phyloP scores from a whole-genome alignment of 495 filamentous ascomycete genomes.

The Xylaria flabelliformis region DNA sequence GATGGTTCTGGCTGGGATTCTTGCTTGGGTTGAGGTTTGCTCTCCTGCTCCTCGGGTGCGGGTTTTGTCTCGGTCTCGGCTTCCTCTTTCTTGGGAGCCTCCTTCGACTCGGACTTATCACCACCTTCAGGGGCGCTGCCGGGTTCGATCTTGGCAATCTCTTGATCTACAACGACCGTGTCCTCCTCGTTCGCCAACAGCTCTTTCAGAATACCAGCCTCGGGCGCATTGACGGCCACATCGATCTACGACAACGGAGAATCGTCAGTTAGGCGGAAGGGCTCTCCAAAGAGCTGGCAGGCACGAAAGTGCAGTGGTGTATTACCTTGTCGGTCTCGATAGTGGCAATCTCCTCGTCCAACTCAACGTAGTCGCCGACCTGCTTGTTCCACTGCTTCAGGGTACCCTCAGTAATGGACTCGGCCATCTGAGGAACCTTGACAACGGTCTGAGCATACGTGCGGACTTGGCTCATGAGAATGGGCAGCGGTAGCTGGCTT shows the following conservation, averaged over 20 bases:
- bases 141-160: constrained; percentile 81
- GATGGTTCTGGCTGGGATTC: constrained; percentile 42
- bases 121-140: constrained; percentile 67
- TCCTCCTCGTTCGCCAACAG: constrained; percentile 93
- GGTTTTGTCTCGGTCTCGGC: constrained; percentile 61
- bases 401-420: constrained; percentile 98
- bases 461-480: constrained; percentile 58
- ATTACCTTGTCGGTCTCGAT: constrained; percentile 99
- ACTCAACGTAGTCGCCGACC: constrained; percentile 92
- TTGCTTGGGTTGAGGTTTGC: constrained; percentile 46
- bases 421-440: constrained; percentile 97
- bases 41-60: constrained; percentile 58
- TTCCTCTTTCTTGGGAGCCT: constrained; percentile 62
- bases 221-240: constrained; percentile 92
- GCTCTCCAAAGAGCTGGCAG: neutral
- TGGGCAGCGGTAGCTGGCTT: constrained; percentile 43
- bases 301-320: neutral
- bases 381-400: constrained; percentile 96
- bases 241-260: constrained; percentile 69
- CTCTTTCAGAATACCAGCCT: constrained; percentile 89
- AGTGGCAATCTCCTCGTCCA: constrained; percentile 97
- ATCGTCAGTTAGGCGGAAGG: neutral
- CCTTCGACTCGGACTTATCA: constrained; percentile 64
- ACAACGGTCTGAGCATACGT: constrained; percentile 78
- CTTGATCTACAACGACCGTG: constrained; percentile 93